Base-by-base conservation (phyloP, 2,329 filamentous ascomycete genomes). In the Diplodia seriata region DNA sequence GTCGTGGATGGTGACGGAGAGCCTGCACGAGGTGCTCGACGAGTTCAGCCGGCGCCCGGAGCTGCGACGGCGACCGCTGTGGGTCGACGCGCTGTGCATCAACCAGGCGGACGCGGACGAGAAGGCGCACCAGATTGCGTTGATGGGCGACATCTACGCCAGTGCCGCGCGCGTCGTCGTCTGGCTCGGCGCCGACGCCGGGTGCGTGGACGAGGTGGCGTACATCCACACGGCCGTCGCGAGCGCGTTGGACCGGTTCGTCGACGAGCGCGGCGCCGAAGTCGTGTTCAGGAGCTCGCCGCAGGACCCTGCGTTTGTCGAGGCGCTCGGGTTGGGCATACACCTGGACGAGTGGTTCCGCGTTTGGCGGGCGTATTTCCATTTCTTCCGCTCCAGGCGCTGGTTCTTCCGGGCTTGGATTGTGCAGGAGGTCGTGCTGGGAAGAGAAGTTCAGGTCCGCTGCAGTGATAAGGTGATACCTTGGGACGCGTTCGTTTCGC, bases 21-120 rank as follows among this genome's bases (percentile, higher is more conserved):
- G 20, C 50, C 43, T 63, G 18, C 68, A 9, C 68, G 66, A 67
- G 3, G 15, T 69, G 15, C 47, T 55, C n/a, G 20, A 36, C 33
- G 33, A 2, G 43, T 59, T 14, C 36, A 49, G 14, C 54, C 64
- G 14, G 14, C 23, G 23, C 23, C 23, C 23, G 23, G 23, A 23
- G 23, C 23, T 23, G 20, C 5, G 36, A 6, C 2, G 29, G 61
- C 1, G 53, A 40, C 20, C 36, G 1, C 20, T 67, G 14, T 72
- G 68, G 70, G 53, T 70, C 3, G 70, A 72, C 49, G 69, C 70
- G 11, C 3, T 72, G 2, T 72, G 70, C 49, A 71, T 72, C 51
- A 68, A 71, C 31, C 70, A 71, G 50, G n/a, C 54, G 1, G 26
- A 70, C 47, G 26, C 54, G 8, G 36, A 47, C 1, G 71, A 71